Base-by-base conservation (phyloP, 2,329 filamentous ascomycete species). In the Bipolaris oryzae region DNA sequence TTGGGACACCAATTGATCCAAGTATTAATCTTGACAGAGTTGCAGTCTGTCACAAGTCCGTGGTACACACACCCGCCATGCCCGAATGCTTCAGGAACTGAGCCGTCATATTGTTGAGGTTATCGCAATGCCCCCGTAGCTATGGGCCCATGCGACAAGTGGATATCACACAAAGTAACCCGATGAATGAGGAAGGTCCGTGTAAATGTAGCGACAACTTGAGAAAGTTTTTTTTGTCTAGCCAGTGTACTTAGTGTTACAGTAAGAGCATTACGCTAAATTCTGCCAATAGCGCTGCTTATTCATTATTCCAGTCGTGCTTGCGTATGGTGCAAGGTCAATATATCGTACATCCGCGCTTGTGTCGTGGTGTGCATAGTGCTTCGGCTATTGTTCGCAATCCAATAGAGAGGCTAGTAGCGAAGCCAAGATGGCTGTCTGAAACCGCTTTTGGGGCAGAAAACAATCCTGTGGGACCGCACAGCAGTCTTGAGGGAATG, bases 301-400 rank as follows among this genome's bases (percentile, higher is more conserved):
- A 43, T 55, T 51, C 61, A 56, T 63, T 59, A 57, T 67, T 53
- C 47, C 53, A 53, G 54, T 64, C 59, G 49, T 67, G 53, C 55
- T 58, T 57, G 53, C 57, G 58, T 57, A 50, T 61, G 56, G 28
- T 49, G 60, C 62, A 61, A 62, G 56, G 58, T 62, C 28, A 57
- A 57, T 58, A 59, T 57, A 62, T 49, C 48, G 60, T 68, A 67
- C 63, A 67, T 55, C 53, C 31, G 58, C 65, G 62, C 57, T 55
- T 57, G 42, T 53, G 39, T 53, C 28, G 16, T 23, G 38, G 28
- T 31, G 28, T 31, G 38, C 34, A 46, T 35, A 50, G 20, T 41
- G 49, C 16, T 44, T 34, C 16, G 38, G 16, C 25, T 41, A 46
- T 50, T 33, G 18, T 38, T 52, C 25, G n/a, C 15, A 50, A 50